phyloP scores from a whole-genome alignment of 345 rosid genomes.

The Litchi chinensis region DNA sequence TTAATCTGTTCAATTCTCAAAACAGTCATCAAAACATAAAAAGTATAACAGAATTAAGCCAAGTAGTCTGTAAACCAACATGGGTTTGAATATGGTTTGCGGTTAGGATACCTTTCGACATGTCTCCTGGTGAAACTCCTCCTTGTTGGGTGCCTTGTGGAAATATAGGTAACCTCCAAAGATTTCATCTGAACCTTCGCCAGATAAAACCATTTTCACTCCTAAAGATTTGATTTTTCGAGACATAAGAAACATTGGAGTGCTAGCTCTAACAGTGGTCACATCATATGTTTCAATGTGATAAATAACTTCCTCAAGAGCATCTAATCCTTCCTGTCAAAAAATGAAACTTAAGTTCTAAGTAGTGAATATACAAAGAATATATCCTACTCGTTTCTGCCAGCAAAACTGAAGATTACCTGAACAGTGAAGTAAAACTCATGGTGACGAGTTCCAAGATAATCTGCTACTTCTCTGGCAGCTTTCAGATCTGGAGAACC shows the following conservation, averaged over 20 bases:
- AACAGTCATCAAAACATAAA: constrained; percentile 14
- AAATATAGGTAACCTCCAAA: constrained; percentile 89
- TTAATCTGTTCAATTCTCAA: constrained; percentile 57
- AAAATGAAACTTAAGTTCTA: constrained; percentile 2
- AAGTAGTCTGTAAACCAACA: not conserved
- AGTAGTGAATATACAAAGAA: not conserved
- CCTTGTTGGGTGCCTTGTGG: constrained; percentile 84
- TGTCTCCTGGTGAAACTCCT: constrained; percentile 79
- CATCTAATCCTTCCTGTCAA: constrained; percentile 83
- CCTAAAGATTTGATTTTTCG: constrained; percentile 86
- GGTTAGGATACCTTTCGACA: constrained; percentile 64
- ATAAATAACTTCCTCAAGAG: constrained; percentile 85
- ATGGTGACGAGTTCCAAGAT: constrained; percentile 76
- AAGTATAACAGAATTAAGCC: constrained; percentile 10
- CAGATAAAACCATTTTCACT: constrained; percentile 89
- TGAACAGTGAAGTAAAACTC: constrained; percentile 82
- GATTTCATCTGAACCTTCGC: constrained; percentile 89
- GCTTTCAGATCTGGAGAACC: constrained; percentile 83
- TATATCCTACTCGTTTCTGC: not conserved
- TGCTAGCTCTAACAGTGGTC: constrained; percentile 87
- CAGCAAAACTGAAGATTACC: constrained; percentile 34
- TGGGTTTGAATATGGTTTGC: not conserved
- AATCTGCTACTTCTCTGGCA: constrained; percentile 81
- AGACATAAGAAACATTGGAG: constrained; percentile 93
- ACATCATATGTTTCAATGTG: constrained; percentile 86